Evolutionary conservation across 176 grass and related monocot genomes (phyloP).

Genomic region (Zizania latifolia): DNA sequence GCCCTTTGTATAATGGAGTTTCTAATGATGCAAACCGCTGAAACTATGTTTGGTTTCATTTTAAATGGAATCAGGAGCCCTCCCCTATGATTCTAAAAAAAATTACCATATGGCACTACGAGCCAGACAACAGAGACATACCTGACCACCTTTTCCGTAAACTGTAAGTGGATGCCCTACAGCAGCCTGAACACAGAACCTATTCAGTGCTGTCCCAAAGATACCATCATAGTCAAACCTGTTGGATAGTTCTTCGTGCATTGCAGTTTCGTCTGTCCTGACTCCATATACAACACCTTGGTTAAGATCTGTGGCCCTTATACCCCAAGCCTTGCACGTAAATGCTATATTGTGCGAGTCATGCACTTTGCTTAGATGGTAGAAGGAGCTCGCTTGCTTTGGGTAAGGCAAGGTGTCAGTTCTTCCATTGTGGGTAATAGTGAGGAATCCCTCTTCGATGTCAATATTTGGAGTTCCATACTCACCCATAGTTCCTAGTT

Average conservation of each 20-base stretch:
- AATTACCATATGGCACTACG: background rate
- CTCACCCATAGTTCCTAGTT: slow-evolving; percentile 97
- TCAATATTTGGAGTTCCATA: slow-evolving; percentile 98
- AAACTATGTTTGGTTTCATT: too few species aligned
- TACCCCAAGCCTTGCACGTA: slow-evolving; percentile 92
- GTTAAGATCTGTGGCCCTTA: slow-evolving; percentile 93
- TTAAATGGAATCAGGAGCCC: too few species aligned
- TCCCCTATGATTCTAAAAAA: too few species aligned
- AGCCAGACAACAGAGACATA: slow-evolving; percentile 13
- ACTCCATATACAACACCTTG: slow-evolving; percentile 93
- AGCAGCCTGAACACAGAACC: slow-evolving; percentile 96
- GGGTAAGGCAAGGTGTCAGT: slow-evolving; percentile 92
- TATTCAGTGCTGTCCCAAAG: slow-evolving; percentile 94
- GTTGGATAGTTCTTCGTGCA: slow-evolving; percentile 90
- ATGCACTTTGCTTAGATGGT: slow-evolving; percentile 95
- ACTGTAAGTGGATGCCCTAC: slow-evolving; percentile 92
- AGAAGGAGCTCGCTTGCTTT: slow-evolving; percentile 95
- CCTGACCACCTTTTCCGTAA: slow-evolving; percentile 94
- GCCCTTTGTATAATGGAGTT: too few species aligned
- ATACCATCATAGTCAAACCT: slow-evolving; percentile 88
- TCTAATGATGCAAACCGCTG: too few species aligned
- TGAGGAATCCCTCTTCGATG: slow-evolving; percentile 89
- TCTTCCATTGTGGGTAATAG: slow-evolving; percentile 88
- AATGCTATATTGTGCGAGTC: slow-evolving; percentile 96
- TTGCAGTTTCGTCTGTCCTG: slow-evolving; percentile 79